Conservation (phyloP, 768 basidiomycete species). For the Mycena leptocephala region DNA sequence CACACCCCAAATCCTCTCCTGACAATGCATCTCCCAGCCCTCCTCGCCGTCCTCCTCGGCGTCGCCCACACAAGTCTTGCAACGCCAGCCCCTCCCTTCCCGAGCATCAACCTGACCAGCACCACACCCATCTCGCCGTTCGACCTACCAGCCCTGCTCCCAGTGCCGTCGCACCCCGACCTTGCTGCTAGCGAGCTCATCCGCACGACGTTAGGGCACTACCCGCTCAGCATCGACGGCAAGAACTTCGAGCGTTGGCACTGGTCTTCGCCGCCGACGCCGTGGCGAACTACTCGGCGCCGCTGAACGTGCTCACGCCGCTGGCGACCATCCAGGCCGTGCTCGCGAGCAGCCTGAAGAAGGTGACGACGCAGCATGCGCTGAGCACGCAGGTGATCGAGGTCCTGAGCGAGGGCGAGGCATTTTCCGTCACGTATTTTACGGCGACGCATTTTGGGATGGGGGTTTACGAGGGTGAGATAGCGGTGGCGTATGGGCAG, state of each 20-base stretch:
- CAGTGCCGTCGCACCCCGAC: conserved; percentile 23
- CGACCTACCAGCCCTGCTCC: conserved; percentile 24
- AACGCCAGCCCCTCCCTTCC: conserved; percentile 14
- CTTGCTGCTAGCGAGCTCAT: conserved; percentile 24
- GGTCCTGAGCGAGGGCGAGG: conserved; percentile 22
- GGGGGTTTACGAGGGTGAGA: conserved; percentile 25
- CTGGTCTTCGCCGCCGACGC: conserved; percentile 23
- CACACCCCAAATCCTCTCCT: conserved; percentile 16
- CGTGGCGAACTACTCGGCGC: conserved; percentile 27
- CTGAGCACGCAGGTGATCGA: conserved; percentile 25
- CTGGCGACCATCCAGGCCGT: conserved; percentile 22
- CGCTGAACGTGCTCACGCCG: conserved; percentile 21
- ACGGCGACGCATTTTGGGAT: conserved; percentile 26
- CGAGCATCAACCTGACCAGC: conserved; percentile 23
- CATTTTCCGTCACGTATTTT: conserved; percentile 25
- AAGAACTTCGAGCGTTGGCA: conserved; percentile 19
- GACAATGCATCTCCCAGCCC: conserved; percentile 23
- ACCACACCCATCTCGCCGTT: conserved; percentile 24
- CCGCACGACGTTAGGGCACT: conserved; percentile 19
- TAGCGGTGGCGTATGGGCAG: conserved; percentile 19
- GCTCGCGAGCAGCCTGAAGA: conserved; percentile 21
- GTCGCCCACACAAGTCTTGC: conserved; percentile 26
- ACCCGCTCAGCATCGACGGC: conserved; percentile 24
- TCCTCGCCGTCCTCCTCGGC: conserved; percentile 20
- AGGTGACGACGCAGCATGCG: conserved; percentile 22